Evolutionary conservation across 495 filamentous ascomycete genomes (phyloP).

Genomic region (Podospora didyma): DNA sequence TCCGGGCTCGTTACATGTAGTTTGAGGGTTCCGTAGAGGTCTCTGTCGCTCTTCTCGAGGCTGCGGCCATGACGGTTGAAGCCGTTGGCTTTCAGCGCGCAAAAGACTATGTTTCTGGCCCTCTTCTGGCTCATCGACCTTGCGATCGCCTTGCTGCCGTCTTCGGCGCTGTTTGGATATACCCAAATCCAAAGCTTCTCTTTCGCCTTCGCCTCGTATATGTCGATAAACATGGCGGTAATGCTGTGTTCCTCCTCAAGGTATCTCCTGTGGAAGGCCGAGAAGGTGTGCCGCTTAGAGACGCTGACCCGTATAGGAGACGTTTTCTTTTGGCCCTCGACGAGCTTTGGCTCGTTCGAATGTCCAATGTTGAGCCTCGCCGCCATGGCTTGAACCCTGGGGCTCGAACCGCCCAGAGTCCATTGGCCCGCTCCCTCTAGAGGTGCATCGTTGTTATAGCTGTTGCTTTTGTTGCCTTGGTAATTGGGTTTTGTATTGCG

Average conservation of each 20-base stretch:
- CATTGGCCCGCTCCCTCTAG: too few species aligned
- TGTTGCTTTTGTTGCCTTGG: too few species aligned
- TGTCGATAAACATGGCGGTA: constrained; percentile 21
- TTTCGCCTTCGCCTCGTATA: constrained; percentile 26
- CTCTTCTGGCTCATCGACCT: constrained; percentile 48
- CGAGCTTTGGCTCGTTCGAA: neutral
- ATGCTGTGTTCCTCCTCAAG: constrained; percentile 32
- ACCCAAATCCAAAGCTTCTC: constrained; percentile 50
- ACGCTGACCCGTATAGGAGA: neutral
- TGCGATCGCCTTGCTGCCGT: constrained; percentile 45
- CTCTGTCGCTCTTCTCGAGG: neutral
- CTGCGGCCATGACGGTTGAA: neutral
- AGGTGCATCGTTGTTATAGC: too few species aligned
- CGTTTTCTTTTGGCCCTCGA: neutral
- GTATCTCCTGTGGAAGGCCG: constrained; percentile 21
- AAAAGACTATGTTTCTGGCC: constrained; percentile 41
- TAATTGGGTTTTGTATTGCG: too few species aligned
- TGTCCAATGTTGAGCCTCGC: too few species aligned
- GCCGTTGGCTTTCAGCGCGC: constrained; percentile 3
- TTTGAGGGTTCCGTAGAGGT: constrained; percentile 27
- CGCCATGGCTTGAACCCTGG: too few species aligned
- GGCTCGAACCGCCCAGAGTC: too few species aligned
- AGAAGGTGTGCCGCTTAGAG: constrained; percentile 21
- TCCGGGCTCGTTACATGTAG: constrained; percentile 8
- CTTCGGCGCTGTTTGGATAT: constrained; percentile 11